Conservation (phyloP, 2,329 filamentous ascomycete species). For the Botrytis elliptica region DNA sequence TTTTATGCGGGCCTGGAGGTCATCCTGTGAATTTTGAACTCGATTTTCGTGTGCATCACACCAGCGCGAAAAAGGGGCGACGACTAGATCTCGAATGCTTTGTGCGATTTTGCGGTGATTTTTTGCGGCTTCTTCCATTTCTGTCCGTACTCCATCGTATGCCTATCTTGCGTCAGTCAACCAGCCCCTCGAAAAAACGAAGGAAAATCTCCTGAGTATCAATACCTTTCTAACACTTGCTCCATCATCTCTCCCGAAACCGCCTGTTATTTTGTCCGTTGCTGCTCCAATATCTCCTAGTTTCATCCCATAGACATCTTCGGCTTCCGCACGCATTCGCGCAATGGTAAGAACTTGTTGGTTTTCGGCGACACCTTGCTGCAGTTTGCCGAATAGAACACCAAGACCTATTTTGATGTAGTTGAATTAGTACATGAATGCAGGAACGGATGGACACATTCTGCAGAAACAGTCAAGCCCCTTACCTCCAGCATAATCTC, state of each 20-base stretch:
- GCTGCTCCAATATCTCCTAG: constrained; percentile 78
- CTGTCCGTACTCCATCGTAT: constrained; percentile 86
- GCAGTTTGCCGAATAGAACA: constrained; percentile 92
- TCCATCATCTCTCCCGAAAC: constrained; percentile 89
- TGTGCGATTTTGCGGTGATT: constrained; percentile 95
- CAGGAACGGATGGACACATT: not conserved
- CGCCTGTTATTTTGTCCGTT: constrained; percentile 77
- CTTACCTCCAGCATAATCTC: constrained; percentile 91
- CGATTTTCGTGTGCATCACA: constrained; percentile 91
- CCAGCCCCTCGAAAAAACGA: not conserved
- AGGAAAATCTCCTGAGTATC: not conserved
- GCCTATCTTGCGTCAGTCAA: constrained; percentile 55
- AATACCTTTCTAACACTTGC: constrained; percentile 96
- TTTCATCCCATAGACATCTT: constrained; percentile 81
- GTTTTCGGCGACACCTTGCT: constrained; percentile 94
- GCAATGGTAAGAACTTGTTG: constrained; percentile 90
- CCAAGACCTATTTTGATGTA: constrained; percentile 62
- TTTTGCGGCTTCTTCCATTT: constrained; percentile 87
- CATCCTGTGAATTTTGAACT: constrained; percentile 91
- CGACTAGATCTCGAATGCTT: constrained; percentile 93
- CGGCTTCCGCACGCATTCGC: constrained; percentile 90
- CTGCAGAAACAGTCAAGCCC: constrained; percentile 20
- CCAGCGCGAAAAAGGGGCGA: constrained; percentile 92
- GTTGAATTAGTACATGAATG: constrained; percentile 23
- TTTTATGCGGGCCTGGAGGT: constrained; percentile 87